Conservation (phyloP, 164 flowering plant genomes). For the Umbilicus rupestris region DNA sequence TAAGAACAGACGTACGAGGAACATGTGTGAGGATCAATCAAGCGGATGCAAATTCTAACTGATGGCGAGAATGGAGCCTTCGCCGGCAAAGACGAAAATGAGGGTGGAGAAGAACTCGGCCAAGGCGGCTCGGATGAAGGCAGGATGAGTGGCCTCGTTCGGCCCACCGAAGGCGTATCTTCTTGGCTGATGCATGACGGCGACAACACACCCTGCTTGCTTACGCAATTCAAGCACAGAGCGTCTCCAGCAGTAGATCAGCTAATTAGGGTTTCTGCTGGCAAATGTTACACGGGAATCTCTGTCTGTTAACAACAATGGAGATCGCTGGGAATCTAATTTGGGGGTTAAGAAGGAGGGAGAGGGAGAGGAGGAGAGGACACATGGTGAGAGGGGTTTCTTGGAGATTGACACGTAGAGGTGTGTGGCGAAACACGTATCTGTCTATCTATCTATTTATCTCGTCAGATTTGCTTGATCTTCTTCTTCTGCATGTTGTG, state of each 20-base stretch:
- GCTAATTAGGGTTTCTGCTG: no score
- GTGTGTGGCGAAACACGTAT: neutral
- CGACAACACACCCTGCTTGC: neutral
- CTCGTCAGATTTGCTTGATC: no score
- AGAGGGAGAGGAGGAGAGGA: neutral
- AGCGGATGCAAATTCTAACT: slow-evolving; percentile 27
- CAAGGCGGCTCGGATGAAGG: slow-evolving; percentile 42
- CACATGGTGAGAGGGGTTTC: slow-evolving; percentile 1
- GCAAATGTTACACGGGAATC: no score
- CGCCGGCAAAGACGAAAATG: slow-evolving; percentile 70
- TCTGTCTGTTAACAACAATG: no score
- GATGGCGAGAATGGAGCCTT: slow-evolving; percentile 72
- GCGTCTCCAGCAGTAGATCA: no score
- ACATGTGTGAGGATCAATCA: neutral
- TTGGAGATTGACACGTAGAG: neutral
- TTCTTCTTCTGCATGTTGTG: no score
- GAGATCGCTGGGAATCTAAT: neutral
- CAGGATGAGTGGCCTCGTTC: slow-evolving; percentile 46
- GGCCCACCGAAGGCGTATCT: slow-evolving; percentile 33
- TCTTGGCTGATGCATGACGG: slow-evolving; percentile 4
- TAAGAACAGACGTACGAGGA: neutral
- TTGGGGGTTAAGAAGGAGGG: neutral
- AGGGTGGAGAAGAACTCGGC: slow-evolving; percentile 68
- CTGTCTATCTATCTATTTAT: neutral
- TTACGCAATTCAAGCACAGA: neutral